phyloP scores from a whole-genome alignment of 2,329 filamentous ascomycete species.

The Coniosporium tulheliwenetii region DNA sequence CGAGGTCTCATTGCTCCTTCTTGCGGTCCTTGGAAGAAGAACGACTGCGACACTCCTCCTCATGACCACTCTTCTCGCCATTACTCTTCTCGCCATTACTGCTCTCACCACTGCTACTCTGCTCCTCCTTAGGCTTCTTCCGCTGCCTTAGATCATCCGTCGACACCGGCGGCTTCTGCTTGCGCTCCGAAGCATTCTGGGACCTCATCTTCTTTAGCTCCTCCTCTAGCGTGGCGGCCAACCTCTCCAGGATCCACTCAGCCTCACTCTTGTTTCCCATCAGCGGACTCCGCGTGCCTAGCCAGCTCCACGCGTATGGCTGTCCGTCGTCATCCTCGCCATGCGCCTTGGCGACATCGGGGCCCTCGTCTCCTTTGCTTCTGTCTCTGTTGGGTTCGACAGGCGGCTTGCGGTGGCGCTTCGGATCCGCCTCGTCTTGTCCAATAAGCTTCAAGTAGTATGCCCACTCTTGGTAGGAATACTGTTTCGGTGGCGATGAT shows the following conservation, averaged over 20 bases:
- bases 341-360: constrained; percentile 9
- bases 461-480: constrained; percentile 26
- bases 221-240: constrained; percentile 40
- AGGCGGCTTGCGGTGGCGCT: constrained; percentile 2
- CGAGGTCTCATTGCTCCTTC: too few species aligned
- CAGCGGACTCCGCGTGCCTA: constrained; percentile 51
- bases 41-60: too few species aligned
- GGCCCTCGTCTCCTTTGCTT: neutral
- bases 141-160: constrained; percentile 1
- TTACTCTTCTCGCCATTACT: neutral
- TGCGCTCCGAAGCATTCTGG: neutral
- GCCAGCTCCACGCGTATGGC: constrained; percentile 50
- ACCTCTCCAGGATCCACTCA: constrained; percentile 55
- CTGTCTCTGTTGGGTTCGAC: neutral
- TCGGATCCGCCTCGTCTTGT: constrained; percentile 24
- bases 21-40: too few species aligned
- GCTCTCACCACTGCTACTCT: neutral
- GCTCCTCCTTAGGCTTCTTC: neutral
- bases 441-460: constrained; percentile 33
- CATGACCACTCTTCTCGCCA: too few species aligned
- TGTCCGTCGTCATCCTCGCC: constrained; percentile 8
- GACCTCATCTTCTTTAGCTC: constrained; percentile 22
- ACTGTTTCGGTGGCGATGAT: constrained; percentile 18
- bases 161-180: constrained; percentile 3
- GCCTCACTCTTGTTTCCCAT: constrained; percentile 54